phyloP scores from a whole-genome alignment of 495 filamentous ascomycete species.

The Thozetella sp. region DNA sequence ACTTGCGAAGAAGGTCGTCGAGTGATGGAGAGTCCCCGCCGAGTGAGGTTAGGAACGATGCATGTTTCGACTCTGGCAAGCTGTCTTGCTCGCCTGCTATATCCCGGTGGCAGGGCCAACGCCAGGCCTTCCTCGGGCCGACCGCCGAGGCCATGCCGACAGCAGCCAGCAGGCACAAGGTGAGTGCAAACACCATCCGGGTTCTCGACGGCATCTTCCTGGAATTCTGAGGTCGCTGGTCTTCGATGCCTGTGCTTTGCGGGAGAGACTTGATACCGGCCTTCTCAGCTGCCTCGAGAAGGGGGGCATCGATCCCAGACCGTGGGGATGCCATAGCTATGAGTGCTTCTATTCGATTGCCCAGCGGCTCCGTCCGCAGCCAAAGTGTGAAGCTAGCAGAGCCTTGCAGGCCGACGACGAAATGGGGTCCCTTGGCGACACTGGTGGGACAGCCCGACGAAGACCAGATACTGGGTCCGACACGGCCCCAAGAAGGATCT shows the following conservation, averaged over 20 bases:
- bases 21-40: constrained; percentile 36
- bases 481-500: neutral
- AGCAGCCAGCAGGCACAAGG: constrained; percentile 26
- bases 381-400: neutral
- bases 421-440: neutral
- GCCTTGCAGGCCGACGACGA: neutral
- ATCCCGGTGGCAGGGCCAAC: constrained; percentile 8
- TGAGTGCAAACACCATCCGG: constrained; percentile 24
- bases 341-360: too few relatives aligned
- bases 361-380: neutral
- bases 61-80: constrained; percentile 14
- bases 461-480: neutral
- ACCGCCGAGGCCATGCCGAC: constrained; percentile 28
- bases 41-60: constrained; percentile 31
- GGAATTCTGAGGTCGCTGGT: constrained; percentile 7
- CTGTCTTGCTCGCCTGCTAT: constrained; percentile 8
- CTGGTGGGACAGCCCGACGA: neutral
- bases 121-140: constrained; percentile 7
- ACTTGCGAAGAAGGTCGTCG: constrained; percentile 37
- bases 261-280: neutral
- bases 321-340: neutral
- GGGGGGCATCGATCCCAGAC: neutral
- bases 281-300: neutral
- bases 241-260: neutral
- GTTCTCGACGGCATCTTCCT: constrained; percentile 27